Evolutionary conservation across 2,329 filamentous ascomycete species (phyloP).

Genomic region (Zasmidium angulare): DNA sequence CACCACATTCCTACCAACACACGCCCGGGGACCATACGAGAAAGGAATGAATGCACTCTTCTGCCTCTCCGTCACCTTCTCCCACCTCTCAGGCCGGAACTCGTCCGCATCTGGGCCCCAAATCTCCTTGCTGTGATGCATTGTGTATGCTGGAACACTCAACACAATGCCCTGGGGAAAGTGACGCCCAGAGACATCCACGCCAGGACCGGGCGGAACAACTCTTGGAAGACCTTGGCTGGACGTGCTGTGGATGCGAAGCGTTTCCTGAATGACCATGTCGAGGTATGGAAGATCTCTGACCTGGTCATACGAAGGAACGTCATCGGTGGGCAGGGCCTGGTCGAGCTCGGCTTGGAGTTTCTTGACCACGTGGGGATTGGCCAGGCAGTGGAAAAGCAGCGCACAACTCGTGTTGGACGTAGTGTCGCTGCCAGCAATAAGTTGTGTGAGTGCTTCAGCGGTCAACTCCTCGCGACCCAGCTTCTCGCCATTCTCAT

Average conservation of each 20-base stretch:
- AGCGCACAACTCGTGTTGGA: constrained; percentile 81
- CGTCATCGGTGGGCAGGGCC: constrained; percentile 60
- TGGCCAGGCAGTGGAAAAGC: constrained; percentile 71
- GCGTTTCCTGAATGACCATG: constrained; percentile 75
- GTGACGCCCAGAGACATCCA: constrained; percentile 64
- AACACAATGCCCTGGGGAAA: constrained; percentile 58
- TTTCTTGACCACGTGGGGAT: constrained; percentile 69
- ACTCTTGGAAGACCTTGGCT: constrained; percentile 79
- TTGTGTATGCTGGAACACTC: constrained; percentile 42
- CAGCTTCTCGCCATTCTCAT: constrained; percentile 73
- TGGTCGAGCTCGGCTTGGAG: constrained; percentile 75
- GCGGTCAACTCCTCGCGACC: constrained; percentile 79
- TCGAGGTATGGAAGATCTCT: constrained; percentile 74
- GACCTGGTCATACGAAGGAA: constrained; percentile 72
- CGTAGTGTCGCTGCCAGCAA: constrained; percentile 74
- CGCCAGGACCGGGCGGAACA: constrained; percentile 64
- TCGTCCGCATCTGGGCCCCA: constrained; percentile 44
- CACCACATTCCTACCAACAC: constrained; percentile 43
- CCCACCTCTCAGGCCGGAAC: constrained; percentile 43
- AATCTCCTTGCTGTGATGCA: constrained; percentile 42
- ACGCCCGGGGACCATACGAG: constrained; percentile 44
- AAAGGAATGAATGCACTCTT: constrained; percentile 44
- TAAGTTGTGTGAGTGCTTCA: constrained; percentile 85
- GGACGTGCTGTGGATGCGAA: constrained; percentile 84
- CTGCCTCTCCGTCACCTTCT: constrained; percentile 39